Conservation (phyloP, 1,284 basidiomycete genomes). For the Tremellales sp. region DNA sequence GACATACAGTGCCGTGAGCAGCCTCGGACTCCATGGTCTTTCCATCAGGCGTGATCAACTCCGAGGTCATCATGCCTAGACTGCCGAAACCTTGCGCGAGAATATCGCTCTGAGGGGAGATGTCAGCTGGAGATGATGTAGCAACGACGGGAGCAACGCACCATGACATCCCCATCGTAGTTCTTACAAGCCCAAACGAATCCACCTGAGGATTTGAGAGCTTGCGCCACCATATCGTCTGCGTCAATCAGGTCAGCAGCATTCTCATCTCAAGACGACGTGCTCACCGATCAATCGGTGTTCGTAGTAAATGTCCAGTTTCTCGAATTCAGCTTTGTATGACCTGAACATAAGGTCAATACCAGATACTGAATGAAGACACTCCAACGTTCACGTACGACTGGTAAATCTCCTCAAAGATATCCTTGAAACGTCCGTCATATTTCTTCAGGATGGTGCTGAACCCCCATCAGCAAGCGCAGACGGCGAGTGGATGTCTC, state of each 20-base stretch:
- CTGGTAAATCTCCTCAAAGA: conserved; percentile 93
- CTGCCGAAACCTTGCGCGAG: conserved; percentile 86
- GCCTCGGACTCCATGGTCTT: conserved; percentile 87
- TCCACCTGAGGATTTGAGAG: conserved; percentile 91
- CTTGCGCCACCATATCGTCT: conserved; percentile 96
- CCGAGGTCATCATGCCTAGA: conserved; percentile 96
- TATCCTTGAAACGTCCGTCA: conserved; percentile 98
- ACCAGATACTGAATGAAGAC: conserved; percentile 1
- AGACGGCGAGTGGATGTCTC: not conserved
- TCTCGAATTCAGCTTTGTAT: conserved; percentile 81
- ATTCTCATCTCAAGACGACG: not conserved
- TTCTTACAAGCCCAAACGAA: conserved; percentile 99
- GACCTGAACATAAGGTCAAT: conserved; percentile 48
- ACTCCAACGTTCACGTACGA: conserved; percentile 46
- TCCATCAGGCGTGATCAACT: conserved; percentile 94
- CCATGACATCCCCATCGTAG: conserved; percentile 88
- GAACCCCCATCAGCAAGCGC: not conserved
- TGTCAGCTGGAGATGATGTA: not conserved
- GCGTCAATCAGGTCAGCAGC: conserved; percentile 51
- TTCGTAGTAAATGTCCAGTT: conserved; percentile 88
- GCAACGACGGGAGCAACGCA: conserved; percentile 19
- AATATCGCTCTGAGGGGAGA: conserved; percentile 66
- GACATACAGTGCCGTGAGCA: conserved; percentile 65
- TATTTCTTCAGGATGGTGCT: conserved; percentile 90
- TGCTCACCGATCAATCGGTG: conserved; percentile 66